phyloP scores from a whole-genome alignment of 1,139 yeast species.

The Candida sojae region DNA sequence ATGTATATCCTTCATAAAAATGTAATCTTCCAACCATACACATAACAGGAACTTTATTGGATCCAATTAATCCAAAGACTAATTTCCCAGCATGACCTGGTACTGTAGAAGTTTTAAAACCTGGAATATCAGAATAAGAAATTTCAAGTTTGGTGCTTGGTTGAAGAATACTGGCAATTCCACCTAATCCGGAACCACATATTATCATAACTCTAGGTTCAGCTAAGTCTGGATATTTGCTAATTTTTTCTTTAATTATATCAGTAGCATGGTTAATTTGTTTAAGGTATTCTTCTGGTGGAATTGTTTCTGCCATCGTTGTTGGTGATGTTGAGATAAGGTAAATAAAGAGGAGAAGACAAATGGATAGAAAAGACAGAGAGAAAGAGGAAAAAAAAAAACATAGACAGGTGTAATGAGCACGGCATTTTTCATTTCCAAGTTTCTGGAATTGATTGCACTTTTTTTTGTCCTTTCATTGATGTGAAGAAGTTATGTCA shows the following conservation, averaged over 20 bases:
- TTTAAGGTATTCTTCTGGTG: constrained; percentile 15
- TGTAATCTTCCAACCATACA: constrained; percentile 95
- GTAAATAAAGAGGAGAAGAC: not conserved
- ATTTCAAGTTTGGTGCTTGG: constrained; percentile 49
- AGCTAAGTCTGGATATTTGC: constrained; percentile 14
- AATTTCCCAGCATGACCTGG: constrained; percentile 88
- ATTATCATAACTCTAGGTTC: constrained; percentile 72
- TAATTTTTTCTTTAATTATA: constrained; percentile 9
- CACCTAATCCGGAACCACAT: constrained; percentile 95
- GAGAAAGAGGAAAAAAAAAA: not conserved
- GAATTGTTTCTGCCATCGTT: constrained; percentile 14
- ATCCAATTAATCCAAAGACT: constrained; percentile 75
- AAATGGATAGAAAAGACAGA: not conserved
- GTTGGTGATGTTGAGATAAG: not conserved
- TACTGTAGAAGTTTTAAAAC: constrained; percentile 80
- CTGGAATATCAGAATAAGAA: constrained; percentile 72
- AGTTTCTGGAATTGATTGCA: no score
- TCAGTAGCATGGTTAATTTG: constrained; percentile 14
- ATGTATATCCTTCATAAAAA: constrained; percentile 86
- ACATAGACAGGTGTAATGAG: no score
- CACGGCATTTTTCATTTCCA: no score
- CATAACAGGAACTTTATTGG: constrained; percentile 72
- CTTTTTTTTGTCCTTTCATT: no score
- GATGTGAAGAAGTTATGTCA: no score
- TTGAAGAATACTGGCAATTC: constrained; percentile 62